Base-by-base conservation (phyloP, 2,329 filamentous ascomycete genomes). In the Penicillium sp. region DNA sequence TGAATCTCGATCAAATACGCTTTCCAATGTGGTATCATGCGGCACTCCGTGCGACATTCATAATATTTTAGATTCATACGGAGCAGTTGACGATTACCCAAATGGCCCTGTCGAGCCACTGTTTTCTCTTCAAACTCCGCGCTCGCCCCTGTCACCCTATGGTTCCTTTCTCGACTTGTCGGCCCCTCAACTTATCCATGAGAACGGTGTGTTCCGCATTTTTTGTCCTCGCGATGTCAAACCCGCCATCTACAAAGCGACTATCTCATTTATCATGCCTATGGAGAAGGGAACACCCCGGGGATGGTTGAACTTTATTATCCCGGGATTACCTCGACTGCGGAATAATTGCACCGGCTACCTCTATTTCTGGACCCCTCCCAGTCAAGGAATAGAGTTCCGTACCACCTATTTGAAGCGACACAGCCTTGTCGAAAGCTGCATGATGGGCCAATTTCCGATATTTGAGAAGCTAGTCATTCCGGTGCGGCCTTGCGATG, bases 281-380 rank as follows among this genome's bases (percentile, higher is more conserved):
- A 39, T 73, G 19, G 47, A 58, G 14, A 56, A 60, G 14, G 59
- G 60, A 11, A 60, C 55, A 46, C 53, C 56, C 3, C 60, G 59
- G 3, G 68, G 63, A 19, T 74, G 72, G 72, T 60, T 55, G 22
- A 60, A 69, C 29, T 49, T 74, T 35, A 29, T 65, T 3, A 52
- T 74, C 8, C 63, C 66, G 22, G 70, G 70, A 13, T 57, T 74
- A 26, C 72, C 72, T 27, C 62, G 58, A 37, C 54, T 71, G n/a
- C 52, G 37, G 8, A 43, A 53, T 14, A 55, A 55, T n/a, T 66
- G 68, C 46, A 63, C 58, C 53, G 71, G 70, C 7, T 65, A 64
- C 52, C 56, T 73, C 9, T 62, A 70, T 54, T 71, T 74, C 47
- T 61, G 59, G 10, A 63, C 66, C 16, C 70, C 71, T 2, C 57